A percentile compares a stretch with the other conserved stretches of the same genome.
These are phyloP conservation scores for Mucor indicus DNA, from an alignment of 371 early-diverging fungal species.

Conservation along the genomic window DNA sequence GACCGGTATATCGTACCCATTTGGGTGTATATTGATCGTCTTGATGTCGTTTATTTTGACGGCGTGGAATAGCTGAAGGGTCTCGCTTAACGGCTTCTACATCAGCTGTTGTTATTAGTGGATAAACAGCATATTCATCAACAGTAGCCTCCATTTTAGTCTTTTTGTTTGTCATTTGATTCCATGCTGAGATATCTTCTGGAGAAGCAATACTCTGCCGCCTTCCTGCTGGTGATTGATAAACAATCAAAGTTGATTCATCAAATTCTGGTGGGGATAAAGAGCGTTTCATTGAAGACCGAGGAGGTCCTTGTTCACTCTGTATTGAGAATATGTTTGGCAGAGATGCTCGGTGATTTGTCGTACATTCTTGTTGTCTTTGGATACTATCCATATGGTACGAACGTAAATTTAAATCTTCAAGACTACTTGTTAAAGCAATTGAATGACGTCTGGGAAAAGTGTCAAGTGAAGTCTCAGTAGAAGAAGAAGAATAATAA, in stretches of 20 bases:
- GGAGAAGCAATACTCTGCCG: slow-evolving; percentile 15
- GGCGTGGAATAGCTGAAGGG: slow-evolving; percentile 44
- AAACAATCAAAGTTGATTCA: no score
- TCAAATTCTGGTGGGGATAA: no score
- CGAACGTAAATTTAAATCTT: slow-evolving; percentile 4
- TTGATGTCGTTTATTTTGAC: slow-evolving; percentile 64
- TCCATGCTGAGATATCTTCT: slow-evolving; percentile 17
- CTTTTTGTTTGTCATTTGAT: slow-evolving; percentile 5
- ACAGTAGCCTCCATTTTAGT: no score
- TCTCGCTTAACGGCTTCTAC: slow-evolving; percentile 29
- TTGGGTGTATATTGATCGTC: slow-evolving; percentile 86
- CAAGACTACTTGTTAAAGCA: slow-evolving; percentile 11
- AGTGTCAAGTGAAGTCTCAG: no score
- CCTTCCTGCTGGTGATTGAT: no score
- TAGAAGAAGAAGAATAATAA: no score
- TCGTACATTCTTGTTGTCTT: not conserved
- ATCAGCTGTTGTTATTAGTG: slow-evolving; percentile 28
- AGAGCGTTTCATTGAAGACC: no score
- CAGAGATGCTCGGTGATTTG: slow-evolving; percentile 19
- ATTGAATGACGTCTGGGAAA: slow-evolving; percentile 15
- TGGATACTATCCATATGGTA: no score
- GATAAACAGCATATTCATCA: no score
- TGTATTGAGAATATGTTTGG: slow-evolving; percentile 21
- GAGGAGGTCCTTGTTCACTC: no score
- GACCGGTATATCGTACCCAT: slow-evolving; percentile 85